Base-by-base conservation (phyloP, 257 asterid species). In the Ilex aquifolium region DNA sequence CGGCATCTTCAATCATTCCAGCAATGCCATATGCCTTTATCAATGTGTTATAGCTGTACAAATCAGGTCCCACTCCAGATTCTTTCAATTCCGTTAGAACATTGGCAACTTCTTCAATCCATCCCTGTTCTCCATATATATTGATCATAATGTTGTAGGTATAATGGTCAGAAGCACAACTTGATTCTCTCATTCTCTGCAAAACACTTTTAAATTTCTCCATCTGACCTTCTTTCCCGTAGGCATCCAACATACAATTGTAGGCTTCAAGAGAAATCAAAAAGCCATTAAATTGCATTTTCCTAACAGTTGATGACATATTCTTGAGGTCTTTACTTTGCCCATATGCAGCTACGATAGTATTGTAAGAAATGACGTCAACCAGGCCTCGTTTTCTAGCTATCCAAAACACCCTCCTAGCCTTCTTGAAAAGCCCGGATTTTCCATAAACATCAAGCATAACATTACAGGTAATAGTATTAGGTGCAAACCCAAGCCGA, bases 11-110 rank as follows among this genome's bases (percentile, higher is more conserved):
- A 65, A 87, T 88, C 92, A 83, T 81, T 32, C 98, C 95, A 7
- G 95, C 96, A 59, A 91, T 74, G 60, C 98, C 95, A 56, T 91
- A 91, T 40, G 98, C 95, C 81, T 91, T 91, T 69, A 91, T 86
- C 76, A 91, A 69, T 14, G 96, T 84, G 76, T 91, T 91, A 46
- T 88, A 91, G 77, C 96, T 80, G 79, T 91, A 91, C 74, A 86
- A 76, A 83, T 88, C 98, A 6, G 91, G 94, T 15, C 83, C 74
- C 3, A 65, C 56, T 31, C 89, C 88, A 55, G 77, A 73, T 50
- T 84, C 82, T 61, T 81, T 86, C 67, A 88, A 53, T 62, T 91
- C 95, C 71, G 42, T 52, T 36, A 90, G 64, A 64, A 83, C 87
- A 31, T 30, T 66, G 44, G 64, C 71, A 1, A 86, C 88, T 69